These are phyloP conservation scores for Candida methanosorbosa DNA, from an alignment of 805 yeast species.

Conservation along the genomic window DNA sequence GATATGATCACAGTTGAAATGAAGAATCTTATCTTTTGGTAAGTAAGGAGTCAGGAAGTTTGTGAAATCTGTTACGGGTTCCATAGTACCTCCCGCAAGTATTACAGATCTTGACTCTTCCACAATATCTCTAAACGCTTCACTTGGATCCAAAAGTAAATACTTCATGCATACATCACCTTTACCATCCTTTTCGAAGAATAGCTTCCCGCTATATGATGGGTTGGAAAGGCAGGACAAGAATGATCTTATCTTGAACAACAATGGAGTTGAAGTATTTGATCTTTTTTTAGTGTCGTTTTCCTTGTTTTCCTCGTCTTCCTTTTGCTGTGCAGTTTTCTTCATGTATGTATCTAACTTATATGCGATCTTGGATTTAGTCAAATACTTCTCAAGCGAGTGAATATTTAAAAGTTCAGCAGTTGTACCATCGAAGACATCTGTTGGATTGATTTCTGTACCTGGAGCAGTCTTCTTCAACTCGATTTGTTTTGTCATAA, in stretches of 20 bases:
- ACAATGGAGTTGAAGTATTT: slow-evolving; percentile 39
- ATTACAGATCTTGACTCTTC: slow-evolving; percentile 61
- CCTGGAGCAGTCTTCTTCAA: slow-evolving; percentile 39
- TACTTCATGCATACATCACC: slow-evolving; percentile 42
- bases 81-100: slow-evolving; percentile 94
- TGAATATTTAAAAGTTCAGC: slow-evolving; percentile 67
- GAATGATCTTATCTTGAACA: slow-evolving; percentile 61
- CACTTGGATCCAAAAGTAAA: slow-evolving; percentile 73
- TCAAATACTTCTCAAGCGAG: slow-evolving; percentile 55
- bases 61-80: slow-evolving; percentile 68
- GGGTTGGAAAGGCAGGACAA: slow-evolving; percentile 63
- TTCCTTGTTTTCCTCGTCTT: too few relatives aligned
- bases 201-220: slow-evolving; percentile 66
- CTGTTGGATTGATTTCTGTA: slow-evolving; percentile 36
- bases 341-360: slow-evolving; percentile 70
- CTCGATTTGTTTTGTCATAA: slow-evolving; percentile 26
- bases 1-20: slow-evolving; percentile 75
- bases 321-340: slow-evolving; percentile 2
- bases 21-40: slow-evolving; percentile 28
- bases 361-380: slow-evolving; percentile 67
- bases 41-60: slow-evolving; percentile 59
- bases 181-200: slow-evolving; percentile 40
- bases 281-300: slow-evolving; percentile 4
- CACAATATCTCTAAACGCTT: slow-evolving; percentile 56
- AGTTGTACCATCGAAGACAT: slow-evolving; percentile 49